phyloP scores from a whole-genome alignment of 2,329 filamentous ascomycete species.

The Venturia asperata region DNA sequence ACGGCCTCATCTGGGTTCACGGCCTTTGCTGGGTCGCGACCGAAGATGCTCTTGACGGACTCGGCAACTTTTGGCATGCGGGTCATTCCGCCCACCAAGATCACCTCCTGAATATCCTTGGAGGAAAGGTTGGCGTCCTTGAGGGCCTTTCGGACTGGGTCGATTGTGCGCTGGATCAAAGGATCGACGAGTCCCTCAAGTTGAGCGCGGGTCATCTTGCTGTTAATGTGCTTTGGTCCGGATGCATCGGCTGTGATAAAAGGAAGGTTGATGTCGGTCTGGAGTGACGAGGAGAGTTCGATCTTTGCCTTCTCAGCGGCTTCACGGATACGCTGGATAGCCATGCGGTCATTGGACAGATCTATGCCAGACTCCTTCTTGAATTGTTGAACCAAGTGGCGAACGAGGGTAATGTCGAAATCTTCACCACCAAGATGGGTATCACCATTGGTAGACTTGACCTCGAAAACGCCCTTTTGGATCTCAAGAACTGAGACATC shows the following conservation, averaged over 20 bases:
- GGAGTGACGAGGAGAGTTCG: conserved; percentile 86
- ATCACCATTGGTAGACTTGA: conserved; percentile 98
- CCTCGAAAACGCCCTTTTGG: conserved; percentile 95
- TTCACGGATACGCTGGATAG: conserved; percentile 97
- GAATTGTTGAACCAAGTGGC: conserved; percentile 89
- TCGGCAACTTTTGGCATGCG: conserved; percentile 98
- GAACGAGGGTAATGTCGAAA: conserved; percentile 91
- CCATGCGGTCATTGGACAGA: conserved; percentile 88
- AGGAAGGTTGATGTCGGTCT: conserved; percentile 96
- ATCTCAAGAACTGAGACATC: conserved; percentile 98
- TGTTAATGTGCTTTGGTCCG: conserved; percentile 97
- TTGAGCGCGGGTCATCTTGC: conserved; percentile 85
- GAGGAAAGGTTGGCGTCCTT: conserved; percentile 89
- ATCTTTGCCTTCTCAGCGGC: conserved; percentile 99
- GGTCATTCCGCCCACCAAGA: conserved; percentile 97
- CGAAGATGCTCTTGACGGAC: conserved; percentile 94
- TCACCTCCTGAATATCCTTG: conserved; percentile 95
- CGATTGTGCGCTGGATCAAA: conserved; percentile 76
- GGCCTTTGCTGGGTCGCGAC: conserved; percentile 92
- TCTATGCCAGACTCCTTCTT: conserved; percentile 94
- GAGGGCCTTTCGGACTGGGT: conserved; percentile 91
- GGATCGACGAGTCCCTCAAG: conserved; percentile 90
- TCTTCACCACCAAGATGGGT: conserved; percentile 98
- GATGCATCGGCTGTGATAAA: conserved; percentile 97
- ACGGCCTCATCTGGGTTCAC: conserved; percentile 99